Percentiles rank a stretch among this genome's conserved stretches.
Conservation (phyloP, 805 yeast species). For the Wickerhamiella domercqiae region DNA sequence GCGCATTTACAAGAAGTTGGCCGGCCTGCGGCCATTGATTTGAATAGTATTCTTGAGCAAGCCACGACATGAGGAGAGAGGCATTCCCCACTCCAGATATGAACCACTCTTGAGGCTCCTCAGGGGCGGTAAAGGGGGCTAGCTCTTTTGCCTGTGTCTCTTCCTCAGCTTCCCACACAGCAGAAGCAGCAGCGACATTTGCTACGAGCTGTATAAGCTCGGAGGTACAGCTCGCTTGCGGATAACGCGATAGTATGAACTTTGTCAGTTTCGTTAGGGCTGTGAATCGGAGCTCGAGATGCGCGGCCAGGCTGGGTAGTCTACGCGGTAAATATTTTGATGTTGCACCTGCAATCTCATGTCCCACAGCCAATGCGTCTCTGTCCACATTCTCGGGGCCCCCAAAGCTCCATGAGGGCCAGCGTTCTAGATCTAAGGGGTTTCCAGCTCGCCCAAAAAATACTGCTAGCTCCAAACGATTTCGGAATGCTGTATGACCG, state of each 20-base stretch:
- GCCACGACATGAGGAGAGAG: not conserved
- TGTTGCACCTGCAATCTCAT: constrained; percentile 41
- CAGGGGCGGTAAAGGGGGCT: not conserved
- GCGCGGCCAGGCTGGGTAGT: constrained; percentile 35
- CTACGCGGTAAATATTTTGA: constrained; percentile 43
- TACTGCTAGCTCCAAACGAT: constrained; percentile 77
- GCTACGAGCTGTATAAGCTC: not conserved
- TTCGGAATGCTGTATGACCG: constrained; percentile 45
- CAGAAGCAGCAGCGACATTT: not conserved
- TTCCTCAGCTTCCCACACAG: not conserved
- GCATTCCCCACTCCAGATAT: not conserved
- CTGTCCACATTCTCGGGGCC: constrained; percentile 22
- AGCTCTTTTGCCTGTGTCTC: constrained; percentile 2
- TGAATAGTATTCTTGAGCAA: not conserved
- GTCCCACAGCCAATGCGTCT: constrained; percentile 35
- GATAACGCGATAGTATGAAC: constrained; percentile 26
- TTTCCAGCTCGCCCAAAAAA: constrained; percentile 36
- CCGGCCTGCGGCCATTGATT: constrained; percentile 10
- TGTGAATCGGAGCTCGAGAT: constrained; percentile 34
- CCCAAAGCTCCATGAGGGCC: constrained; percentile 5
- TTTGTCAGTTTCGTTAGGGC: constrained; percentile 32
- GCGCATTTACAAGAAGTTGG: constrained; percentile 11
- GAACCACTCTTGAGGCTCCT: constrained; percentile 1
- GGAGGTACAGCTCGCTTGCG: constrained; percentile 16
- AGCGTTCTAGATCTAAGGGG: constrained; percentile 31